Evolutionary conservation across 148 eudicot species (phyloP).

Genomic region (Agrostemma githago): DNA sequence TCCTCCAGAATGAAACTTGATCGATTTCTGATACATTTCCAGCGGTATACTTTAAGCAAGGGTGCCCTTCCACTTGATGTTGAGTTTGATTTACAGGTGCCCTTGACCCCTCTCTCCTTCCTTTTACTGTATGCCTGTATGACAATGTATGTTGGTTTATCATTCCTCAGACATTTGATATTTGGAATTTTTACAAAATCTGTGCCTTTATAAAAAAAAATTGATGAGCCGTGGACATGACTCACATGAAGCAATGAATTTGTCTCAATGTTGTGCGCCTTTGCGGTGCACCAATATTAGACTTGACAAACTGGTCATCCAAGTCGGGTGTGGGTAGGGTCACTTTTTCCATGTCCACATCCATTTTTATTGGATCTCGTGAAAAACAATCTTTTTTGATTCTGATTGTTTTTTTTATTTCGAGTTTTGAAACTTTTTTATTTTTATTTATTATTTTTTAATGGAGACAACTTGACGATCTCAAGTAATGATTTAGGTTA

Average conservation of each 20-base stretch:
- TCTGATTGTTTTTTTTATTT: background rate
- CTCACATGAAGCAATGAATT: background rate
- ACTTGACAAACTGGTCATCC: background rate
- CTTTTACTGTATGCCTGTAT: background rate
- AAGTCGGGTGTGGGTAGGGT: background rate
- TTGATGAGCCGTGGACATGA: background rate
- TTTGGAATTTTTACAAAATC: background rate
- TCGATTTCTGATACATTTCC: constrained; percentile 85
- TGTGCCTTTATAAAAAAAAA: background rate
- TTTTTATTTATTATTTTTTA: no score
- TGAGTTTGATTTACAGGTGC: constrained; percentile 95
- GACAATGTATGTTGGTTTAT: no score
- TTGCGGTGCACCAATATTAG: background rate
- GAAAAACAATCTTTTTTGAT: background rate
- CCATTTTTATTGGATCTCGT: constrained; percentile 8
- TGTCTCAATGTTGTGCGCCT: background rate
- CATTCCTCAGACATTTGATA: background rate
- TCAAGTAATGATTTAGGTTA: no score
- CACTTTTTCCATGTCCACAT: background rate
- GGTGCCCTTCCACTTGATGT: constrained; percentile 86
- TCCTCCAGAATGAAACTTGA: constrained; percentile 91
- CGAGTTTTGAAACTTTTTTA: no score
- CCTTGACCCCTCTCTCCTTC: constrained; percentile 13
- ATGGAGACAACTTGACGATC: no score
- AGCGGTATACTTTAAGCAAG: constrained; percentile 77